Conservation (phyloP, 2,329 filamentous ascomycete species). For the Teratosphaeria destructans region DNA sequence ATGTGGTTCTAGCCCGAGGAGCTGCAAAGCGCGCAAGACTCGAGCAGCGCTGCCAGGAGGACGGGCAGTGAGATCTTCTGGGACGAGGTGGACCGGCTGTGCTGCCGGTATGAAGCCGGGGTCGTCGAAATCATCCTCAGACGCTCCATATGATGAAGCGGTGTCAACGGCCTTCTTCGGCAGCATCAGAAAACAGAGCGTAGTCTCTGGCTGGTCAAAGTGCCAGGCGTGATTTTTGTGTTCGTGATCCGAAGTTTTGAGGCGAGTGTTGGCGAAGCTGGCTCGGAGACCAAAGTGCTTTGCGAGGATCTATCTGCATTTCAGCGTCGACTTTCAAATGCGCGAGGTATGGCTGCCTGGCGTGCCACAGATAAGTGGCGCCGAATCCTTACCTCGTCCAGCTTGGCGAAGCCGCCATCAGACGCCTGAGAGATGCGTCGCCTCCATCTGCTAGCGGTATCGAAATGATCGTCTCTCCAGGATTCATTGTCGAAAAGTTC, state of each 20-base stretch:
- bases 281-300: conserved; percentile 11
- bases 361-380: neutral
- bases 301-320: conserved; percentile 1
- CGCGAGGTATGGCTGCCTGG: neutral
- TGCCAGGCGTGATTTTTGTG: conserved; percentile 7
- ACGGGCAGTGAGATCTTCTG: neutral
- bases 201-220: conserved; percentile 5
- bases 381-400: conserved; percentile 2
- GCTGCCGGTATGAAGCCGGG: neutral
- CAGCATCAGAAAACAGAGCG: conserved; percentile 11
- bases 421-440: conserved; percentile 1
- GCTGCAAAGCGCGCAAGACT: conserved; percentile 7
- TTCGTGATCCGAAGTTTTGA: neutral
- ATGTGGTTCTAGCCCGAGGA: conserved; percentile 6
- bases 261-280: conserved; percentile 5
- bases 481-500: neutral
- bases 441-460: neutral
- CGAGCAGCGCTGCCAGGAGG: neutral
- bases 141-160: neutral
- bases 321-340: neutral
- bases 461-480: no score
- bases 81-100: conserved; percentile 2
- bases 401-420: conserved; percentile 5
- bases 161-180: neutral
- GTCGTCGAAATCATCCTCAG: neutral